Conservation (phyloP, 164 flowering plant genomes). For the Sedum album region DNA sequence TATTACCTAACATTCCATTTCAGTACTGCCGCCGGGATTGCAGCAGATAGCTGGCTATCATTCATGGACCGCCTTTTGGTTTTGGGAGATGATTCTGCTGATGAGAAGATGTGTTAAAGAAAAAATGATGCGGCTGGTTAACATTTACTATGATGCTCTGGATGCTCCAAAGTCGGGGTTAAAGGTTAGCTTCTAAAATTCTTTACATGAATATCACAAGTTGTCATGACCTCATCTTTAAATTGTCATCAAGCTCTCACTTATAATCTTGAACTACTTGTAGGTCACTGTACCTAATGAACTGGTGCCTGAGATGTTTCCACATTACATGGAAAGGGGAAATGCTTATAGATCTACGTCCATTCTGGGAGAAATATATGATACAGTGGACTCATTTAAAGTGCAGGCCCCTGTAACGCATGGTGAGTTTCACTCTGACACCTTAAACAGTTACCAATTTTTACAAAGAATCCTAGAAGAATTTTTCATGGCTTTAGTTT, state of each 20-base stretch:
- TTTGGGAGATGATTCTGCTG: constrained; percentile 26
- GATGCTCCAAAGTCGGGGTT: constrained; percentile 76
- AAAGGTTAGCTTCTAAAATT: constrained; percentile 48
- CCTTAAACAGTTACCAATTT: not conserved
- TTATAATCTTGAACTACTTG: not conserved
- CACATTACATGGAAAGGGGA: constrained; percentile 52
- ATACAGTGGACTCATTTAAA: constrained; percentile 26
- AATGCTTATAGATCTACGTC: constrained; percentile 40
- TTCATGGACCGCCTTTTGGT: constrained; percentile 70
- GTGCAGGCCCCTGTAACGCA: not conserved
- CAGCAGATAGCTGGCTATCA: constrained; percentile 69
- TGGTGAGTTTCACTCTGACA: constrained; percentile 18
- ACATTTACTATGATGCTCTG: constrained; percentile 73
- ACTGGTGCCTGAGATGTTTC: constrained; percentile 39
- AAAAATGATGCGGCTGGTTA: constrained; percentile 41
- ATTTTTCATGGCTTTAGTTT: not conserved
- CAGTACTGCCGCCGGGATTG: constrained; percentile 42
- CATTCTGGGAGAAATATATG: constrained; percentile 60
- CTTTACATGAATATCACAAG: too few relatives aligned
- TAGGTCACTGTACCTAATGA: constrained; percentile 50
- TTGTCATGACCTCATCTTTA: too few relatives aligned
- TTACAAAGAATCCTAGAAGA: not conserved
- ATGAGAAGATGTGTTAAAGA: constrained; percentile 30
- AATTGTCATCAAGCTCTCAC: not conserved
- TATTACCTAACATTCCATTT: constrained; percentile 11